phyloP scores from a whole-genome alignment of 2,329 filamentous ascomycete genomes.

The Eutypa lata region DNA sequence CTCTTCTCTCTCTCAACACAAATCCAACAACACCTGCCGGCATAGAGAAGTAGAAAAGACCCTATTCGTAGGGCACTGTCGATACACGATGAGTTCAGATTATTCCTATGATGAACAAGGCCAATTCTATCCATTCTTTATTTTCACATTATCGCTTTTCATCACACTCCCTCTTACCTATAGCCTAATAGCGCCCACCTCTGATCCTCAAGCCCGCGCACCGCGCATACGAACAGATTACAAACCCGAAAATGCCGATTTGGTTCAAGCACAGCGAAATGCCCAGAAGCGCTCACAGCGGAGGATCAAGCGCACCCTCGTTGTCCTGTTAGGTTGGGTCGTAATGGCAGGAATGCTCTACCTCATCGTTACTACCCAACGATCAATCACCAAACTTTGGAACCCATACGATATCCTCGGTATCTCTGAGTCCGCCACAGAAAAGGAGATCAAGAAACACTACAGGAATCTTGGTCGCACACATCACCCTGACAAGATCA shows the following conservation, averaged over 20 bases:
- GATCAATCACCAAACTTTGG: conserved; percentile 75
- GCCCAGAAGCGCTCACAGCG: conserved; percentile 89
- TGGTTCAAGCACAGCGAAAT: conserved; percentile 78
- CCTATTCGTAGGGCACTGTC: conserved; percentile 26
- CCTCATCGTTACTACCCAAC: conserved; percentile 76
- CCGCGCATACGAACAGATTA: conserved; percentile 80
- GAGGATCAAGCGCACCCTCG: conserved; percentile 77
- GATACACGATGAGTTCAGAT: conserved; percentile 76
- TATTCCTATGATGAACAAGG: conserved; percentile 98
- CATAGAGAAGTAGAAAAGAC: conserved; percentile 17
- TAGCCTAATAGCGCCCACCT: conserved; percentile 76
- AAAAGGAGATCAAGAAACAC: conserved; percentile 88
- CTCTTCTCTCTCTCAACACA: conserved; percentile 3
- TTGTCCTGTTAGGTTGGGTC: conserved; percentile 74
- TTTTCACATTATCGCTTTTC: conserved; percentile 83
- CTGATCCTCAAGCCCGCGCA: conserved; percentile 73
- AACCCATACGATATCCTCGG: conserved; percentile 95
- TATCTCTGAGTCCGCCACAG: conserved; percentile 77
- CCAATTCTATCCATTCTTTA: conserved; percentile 99
- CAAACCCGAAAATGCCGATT: conserved; percentile 75
- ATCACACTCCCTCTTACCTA: conserved; percentile 90
- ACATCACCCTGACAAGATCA: conserved; percentile 90
- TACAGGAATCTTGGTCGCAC: conserved; percentile 85
- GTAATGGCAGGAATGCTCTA: conserved; percentile 90
- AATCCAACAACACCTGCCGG: conserved; percentile 1